A percentile compares a stretch with the other conserved stretches of the same genome.
Evolutionary conservation across 257 asterid genomes (phyloP).

Genomic region (Anisodus tanguticus): DNA sequence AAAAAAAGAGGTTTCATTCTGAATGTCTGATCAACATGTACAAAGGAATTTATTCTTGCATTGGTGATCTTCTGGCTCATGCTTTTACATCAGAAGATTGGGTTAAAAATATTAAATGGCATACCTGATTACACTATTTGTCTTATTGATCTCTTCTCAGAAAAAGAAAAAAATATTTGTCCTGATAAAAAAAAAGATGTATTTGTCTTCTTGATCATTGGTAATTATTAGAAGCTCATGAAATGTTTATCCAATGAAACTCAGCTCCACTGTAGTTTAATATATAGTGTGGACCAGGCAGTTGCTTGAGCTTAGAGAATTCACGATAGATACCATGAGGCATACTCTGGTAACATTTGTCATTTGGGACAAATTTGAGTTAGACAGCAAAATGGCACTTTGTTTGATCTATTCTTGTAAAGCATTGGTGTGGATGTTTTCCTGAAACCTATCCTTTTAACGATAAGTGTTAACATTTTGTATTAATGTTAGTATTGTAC

Average conservation of each 20-base stretch:
- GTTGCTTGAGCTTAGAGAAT: conserved; percentile 6
- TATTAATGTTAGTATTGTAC: background rate
- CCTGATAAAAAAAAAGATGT: background rate
- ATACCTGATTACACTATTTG: background rate
- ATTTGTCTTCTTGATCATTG: background rate
- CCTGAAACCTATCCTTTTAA: background rate
- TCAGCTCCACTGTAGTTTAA: background rate
- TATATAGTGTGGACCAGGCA: background rate
- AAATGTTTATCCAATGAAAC: background rate
- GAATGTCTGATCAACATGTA: background rate
- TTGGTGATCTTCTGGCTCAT: background rate
- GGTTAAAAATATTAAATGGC: background rate
- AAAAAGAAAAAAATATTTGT: too few species aligned
- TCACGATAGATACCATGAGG: background rate
- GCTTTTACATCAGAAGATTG: background rate
- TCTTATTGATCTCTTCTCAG: background rate
- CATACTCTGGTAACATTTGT: background rate
- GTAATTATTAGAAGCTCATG: background rate
- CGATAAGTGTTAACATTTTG: background rate
- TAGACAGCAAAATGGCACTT: background rate
- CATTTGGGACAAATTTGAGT: background rate
- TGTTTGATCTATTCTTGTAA: background rate
- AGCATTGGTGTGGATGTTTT: background rate
- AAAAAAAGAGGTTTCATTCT: background rate
- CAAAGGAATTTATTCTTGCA: background rate